Percentiles rank a stretch among this genome's conserved stretches.
These are phyloP conservation scores for Colletotrichum noveboracense DNA, from an alignment of 2,329 filamentous ascomycete species.

Conservation along the genomic window DNA sequence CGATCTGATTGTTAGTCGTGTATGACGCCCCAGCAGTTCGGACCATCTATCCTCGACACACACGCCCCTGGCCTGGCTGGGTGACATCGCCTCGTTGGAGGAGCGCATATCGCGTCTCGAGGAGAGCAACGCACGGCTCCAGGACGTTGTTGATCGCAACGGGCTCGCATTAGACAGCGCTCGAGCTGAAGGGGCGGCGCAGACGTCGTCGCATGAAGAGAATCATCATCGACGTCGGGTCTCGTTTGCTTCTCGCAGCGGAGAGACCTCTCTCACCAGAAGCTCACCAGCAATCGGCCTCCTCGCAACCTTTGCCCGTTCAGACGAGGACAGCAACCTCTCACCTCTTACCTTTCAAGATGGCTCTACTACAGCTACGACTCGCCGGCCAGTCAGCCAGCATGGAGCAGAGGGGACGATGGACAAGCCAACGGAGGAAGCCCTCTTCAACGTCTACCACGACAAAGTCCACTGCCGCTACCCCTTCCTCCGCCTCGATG, in stretches of 20 bases:
- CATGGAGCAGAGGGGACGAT: not conserved
- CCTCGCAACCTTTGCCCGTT: not conserved
- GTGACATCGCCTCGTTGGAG: not conserved
- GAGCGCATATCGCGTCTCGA: not conserved
- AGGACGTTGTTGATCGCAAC: not conserved
- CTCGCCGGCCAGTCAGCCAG: not conserved
- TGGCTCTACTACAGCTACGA: not conserved
- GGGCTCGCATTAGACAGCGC: not conserved
- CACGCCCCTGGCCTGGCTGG: not conserved
- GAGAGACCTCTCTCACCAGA: not conserved
- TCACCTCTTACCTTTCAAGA: not conserved
- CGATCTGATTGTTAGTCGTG: not conserved
- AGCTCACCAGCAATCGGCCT: not conserved
- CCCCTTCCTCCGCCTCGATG: slow-evolving; percentile 28
- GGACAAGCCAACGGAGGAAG: slow-evolving; percentile 21
- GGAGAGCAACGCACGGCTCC: not conserved
- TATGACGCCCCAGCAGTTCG: slow-evolving; percentile 19
- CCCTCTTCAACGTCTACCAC: slow-evolving; percentile 28
- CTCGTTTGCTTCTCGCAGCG: not conserved
- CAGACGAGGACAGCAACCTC: not conserved
- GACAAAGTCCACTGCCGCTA: slow-evolving; percentile 30
- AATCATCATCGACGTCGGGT: not conserved
- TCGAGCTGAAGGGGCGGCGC: not conserved
- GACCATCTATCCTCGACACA: slow-evolving; percentile 15
- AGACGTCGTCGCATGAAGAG: not conserved